Conservation (phyloP, 192 early-diverging fungal species). For the Umbelopsis isabellina region DNA sequence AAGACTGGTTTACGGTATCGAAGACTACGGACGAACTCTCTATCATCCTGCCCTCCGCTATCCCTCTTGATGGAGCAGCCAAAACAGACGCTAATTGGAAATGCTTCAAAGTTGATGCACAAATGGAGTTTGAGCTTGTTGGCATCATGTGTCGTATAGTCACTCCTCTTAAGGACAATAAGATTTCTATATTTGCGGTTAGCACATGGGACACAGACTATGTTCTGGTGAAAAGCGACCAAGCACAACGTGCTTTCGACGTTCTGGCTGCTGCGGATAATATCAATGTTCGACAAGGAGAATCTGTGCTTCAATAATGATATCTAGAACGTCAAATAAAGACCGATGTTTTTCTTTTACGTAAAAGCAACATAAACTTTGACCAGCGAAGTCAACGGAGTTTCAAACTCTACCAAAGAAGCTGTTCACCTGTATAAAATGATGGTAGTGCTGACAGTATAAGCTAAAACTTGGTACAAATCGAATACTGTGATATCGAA, state of each 20-base stretch:
- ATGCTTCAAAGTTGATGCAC: conserved; percentile 60
- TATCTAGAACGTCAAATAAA: not conserved
- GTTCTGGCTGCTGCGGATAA: conserved; percentile 12
- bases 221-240: conserved; percentile 63
- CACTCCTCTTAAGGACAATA: conserved; percentile 52
- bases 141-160: conserved; percentile 64
- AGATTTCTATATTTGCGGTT: conserved; percentile 68
- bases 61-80: conserved; percentile 26
- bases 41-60: conserved; percentile 26
- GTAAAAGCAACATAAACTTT: not conserved
- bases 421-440: not conserved
- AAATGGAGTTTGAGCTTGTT: conserved; percentile 68
- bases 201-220: conserved; percentile 80
- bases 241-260: conserved; percentile 9
- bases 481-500: not conserved
- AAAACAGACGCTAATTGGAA: conserved; percentile 47
- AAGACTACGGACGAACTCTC: conserved; percentile 54
- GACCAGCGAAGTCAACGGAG: no score
- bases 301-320: conserved; percentile 2
- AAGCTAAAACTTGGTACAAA: no score
- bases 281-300: not conserved
- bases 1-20: conserved; percentile 49
- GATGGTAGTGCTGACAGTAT: not conserved
- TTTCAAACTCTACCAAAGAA: no score
- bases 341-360: not conserved